Conservation (phyloP, 108 stramenopile genomes). For the Poteriospumella lacustris region DNA sequence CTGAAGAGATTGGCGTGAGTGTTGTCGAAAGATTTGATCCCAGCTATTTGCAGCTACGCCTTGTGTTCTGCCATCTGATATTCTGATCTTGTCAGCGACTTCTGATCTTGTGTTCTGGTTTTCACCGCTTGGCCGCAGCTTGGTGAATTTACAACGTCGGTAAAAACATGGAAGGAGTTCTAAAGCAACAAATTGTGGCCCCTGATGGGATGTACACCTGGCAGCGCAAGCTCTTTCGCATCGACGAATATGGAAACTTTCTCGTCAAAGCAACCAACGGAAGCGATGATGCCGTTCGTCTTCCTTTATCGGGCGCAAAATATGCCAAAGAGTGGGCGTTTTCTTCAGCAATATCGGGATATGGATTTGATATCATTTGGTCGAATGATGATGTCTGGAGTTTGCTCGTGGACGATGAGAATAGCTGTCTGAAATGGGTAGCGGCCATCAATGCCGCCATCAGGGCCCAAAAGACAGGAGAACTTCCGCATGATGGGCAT, state of each 20-base stretch:
- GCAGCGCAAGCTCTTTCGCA: neutral
- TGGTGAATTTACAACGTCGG: too few relatives aligned
- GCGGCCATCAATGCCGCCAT: neutral
- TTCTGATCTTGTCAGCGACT: too few relatives aligned
- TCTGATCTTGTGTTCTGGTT: too few relatives aligned
- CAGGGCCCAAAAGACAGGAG: neutral
- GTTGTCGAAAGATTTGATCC: too few relatives aligned
- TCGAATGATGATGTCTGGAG: neutral
- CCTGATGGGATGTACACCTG: neutral
- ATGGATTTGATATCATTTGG: constrained; percentile 15
- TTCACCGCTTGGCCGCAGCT: too few relatives aligned
- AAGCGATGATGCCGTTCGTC: neutral
- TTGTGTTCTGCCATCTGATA: too few relatives aligned
- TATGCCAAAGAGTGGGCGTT: neutral
- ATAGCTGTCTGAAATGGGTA: neutral
- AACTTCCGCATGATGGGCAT: neutral
- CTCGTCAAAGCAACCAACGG: neutral
- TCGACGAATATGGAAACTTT: neutral
- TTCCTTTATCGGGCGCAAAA: neutral
- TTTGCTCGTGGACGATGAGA: neutral
- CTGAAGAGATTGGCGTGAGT: too few relatives aligned
- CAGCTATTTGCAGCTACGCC: too few relatives aligned
- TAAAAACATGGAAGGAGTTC: neutral
- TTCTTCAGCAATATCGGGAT: neutral
- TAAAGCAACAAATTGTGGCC: neutral